These are phyloP conservation scores for Rhodotorula kratochvilovae DNA, from an alignment of 768 basidiomycete genomes.

Conservation along the genomic window DNA sequence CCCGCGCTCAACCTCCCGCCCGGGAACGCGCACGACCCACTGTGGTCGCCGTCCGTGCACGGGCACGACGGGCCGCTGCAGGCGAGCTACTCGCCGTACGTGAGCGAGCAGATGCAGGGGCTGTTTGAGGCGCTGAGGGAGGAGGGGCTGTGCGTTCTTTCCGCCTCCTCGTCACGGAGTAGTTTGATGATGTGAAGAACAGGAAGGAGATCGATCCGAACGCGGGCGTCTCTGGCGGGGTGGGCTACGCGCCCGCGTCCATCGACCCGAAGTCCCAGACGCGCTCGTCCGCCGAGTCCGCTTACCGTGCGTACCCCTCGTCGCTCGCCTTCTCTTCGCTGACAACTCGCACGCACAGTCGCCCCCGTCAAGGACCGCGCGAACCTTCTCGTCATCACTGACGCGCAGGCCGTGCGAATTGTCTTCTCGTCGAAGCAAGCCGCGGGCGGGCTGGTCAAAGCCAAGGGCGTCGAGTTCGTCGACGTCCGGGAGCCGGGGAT, in stretches of 20 bases:
- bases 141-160: background rate
- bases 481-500: background rate
- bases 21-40: background rate
- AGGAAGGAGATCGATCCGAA: slow-evolving; percentile 12
- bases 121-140: background rate
- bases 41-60: background rate
- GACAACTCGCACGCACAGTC: slow-evolving; percentile 3
- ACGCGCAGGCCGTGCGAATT: slow-evolving; percentile 47
- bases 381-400: slow-evolving; percentile 50
- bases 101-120: background rate
- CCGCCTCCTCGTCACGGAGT: background rate
- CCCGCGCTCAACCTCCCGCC: background rate
- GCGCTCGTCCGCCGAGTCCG: slow-evolving; percentile 9
- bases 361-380: slow-evolving; percentile 8
- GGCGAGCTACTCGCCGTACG: slow-evolving; percentile 2
- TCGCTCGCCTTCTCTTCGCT: background rate
- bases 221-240: background rate
- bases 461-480: slow-evolving; percentile 17
- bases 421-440: background rate
- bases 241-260: slow-evolving; percentile 3
- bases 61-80: background rate
- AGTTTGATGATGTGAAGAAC: background rate
- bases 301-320: slow-evolving; percentile 17
- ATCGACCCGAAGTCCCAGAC: background rate
- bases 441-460: background rate